Percentiles rank a stretch among this genome's conserved stretches.
phyloP scores from a whole-genome alignment of 73 alveolate species.

The Urostyla sp. region DNA sequence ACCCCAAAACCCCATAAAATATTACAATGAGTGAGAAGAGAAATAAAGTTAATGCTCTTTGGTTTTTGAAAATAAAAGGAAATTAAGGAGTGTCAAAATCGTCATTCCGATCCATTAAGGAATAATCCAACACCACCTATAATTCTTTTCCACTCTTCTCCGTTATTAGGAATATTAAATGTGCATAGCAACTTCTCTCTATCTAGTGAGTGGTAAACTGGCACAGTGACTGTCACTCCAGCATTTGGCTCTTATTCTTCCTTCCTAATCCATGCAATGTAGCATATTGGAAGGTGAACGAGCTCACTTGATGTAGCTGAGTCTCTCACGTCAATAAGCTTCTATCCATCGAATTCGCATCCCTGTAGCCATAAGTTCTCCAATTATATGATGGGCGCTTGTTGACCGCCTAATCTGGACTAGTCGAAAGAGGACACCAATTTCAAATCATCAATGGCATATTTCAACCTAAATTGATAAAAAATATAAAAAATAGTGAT shows the following conservation, averaged over 20 bases:
- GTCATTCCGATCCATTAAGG: constrained; percentile 63
- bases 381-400: constrained; percentile 60
- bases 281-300: constrained; percentile 71
- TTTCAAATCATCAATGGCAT: constrained; percentile 95
- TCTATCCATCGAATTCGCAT: constrained; percentile 75
- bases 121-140: constrained; percentile 78
- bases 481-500: neutral
- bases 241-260: constrained; percentile 73
- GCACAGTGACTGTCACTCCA: constrained; percentile 58
- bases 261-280: constrained; percentile 78
- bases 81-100: neutral
- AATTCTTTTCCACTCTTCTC: constrained; percentile 65
- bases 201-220: constrained; percentile 73
- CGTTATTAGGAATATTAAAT: constrained; percentile 70
- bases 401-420: constrained; percentile 59
- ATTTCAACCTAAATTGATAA: constrained; percentile 55
- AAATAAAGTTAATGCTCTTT: too few species aligned
- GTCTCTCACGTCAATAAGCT: constrained; percentile 64
- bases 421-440: constrained; percentile 89
- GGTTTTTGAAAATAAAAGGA: neutral
- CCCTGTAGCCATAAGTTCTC: constrained; percentile 86
- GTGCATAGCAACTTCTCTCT: constrained; percentile 80
- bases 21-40: too few species aligned
- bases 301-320: constrained; percentile 71
- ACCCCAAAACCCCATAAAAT: too few species aligned